A percentile compares a stretch with the other conserved stretches of the same genome.
Conservation (phyloP, 2,329 filamentous ascomycete species). For the Pseudogymnoascus sp. region DNA sequence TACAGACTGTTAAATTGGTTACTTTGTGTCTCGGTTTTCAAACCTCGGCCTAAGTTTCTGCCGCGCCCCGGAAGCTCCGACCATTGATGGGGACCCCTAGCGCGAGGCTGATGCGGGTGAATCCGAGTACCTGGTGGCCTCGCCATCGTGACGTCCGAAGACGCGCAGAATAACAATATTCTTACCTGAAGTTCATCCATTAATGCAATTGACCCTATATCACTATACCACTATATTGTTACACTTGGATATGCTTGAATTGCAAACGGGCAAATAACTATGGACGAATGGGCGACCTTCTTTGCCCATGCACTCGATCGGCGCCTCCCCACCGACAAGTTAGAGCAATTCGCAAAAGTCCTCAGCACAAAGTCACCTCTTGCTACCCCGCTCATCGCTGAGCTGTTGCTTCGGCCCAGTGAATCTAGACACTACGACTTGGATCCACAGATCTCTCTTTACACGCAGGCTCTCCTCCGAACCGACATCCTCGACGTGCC, state of each 20-base stretch:
- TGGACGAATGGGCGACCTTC: conserved; percentile 40
- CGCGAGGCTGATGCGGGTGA: conserved; percentile 1
- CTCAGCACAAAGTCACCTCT: conserved; percentile 45
- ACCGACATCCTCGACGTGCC: conserved; percentile 45
- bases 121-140: background rate
- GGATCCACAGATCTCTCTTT: conserved; percentile 52
- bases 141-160: background rate
- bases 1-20: conserved; percentile 8
- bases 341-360: conserved; percentile 42
- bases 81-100: background rate
- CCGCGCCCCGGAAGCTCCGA: background rate
- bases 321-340: conserved; percentile 45
- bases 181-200: background rate
- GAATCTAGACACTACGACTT: conserved; percentile 34
- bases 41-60: conserved; percentile 1
- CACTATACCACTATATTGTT: background rate
- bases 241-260: conserved; percentile 1
- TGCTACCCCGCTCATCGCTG: conserved; percentile 42
- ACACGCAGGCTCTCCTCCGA: conserved; percentile 47
- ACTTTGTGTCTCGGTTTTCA: background rate
- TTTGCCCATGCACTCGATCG: conserved; percentile 40
- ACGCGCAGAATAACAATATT: background rate
- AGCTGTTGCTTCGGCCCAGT: conserved; percentile 50
- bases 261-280: background rate
- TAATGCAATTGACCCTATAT: background rate